Evolutionary conservation across 225 moss, liverwort and hornwort genomes (phyloP).

Genomic region (Bryum argenteum): DNA sequence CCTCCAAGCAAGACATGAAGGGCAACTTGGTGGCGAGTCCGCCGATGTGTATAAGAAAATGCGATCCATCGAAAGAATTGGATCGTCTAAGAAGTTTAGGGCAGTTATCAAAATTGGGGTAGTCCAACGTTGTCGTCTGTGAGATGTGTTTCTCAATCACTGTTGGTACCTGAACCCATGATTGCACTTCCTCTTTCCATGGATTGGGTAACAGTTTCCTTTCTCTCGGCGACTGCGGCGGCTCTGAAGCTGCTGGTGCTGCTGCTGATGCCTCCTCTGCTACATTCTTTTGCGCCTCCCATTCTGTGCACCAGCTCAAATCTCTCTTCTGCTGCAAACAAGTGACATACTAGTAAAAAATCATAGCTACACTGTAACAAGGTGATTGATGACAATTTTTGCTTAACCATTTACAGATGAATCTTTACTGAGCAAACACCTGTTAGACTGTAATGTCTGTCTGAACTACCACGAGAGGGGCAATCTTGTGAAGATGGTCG

Average conservation of each 20-base stretch:
- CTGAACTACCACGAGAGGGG: too few relatives aligned
- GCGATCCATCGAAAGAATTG: constrained; percentile 44
- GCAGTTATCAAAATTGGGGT: constrained; percentile 37
- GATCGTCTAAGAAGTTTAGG: constrained; percentile 30
- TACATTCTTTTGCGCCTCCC: constrained; percentile 36
- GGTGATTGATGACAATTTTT: too few relatives aligned
- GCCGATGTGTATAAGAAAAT: constrained; percentile 47
- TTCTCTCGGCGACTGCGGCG: constrained; percentile 33
- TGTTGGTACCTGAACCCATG: constrained; percentile 62
- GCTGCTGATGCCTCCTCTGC: constrained; percentile 14
- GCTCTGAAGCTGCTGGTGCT: background rate
- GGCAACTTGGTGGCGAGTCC: constrained; percentile 42
- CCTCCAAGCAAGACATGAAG: constrained; percentile 62
- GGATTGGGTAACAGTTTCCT: constrained; percentile 32
- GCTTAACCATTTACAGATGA: too few relatives aligned
- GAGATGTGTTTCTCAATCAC: too few relatives aligned
- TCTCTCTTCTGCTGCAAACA: constrained; percentile 36
- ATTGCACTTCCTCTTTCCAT: constrained; percentile 27
- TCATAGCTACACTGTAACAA: too few relatives aligned
- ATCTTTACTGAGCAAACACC: too few relatives aligned
- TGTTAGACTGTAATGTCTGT: too few relatives aligned
- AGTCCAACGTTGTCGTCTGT: constrained; percentile 37
- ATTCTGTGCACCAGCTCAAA: constrained; percentile 61
- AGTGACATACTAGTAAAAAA: too few relatives aligned
- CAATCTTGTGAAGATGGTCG: too few relatives aligned